Evolutionary conservation across 179 eudicot genomes (phyloP).

Genomic region (Drosera spatulata): DNA sequence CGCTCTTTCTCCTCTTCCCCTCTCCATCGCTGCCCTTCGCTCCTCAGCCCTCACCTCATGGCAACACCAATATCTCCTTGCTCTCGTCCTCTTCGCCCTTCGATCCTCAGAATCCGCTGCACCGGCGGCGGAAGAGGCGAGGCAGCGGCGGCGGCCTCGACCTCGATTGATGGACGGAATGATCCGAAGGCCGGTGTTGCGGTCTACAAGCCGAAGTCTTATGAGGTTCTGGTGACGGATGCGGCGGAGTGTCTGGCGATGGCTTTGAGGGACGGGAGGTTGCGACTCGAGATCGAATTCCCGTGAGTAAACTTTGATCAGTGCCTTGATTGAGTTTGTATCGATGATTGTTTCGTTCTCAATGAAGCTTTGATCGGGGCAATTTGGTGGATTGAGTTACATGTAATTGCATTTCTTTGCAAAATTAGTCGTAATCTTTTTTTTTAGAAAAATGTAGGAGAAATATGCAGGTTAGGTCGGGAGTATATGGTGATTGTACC

Average conservation of each 20-base stretch:
- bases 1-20: slow-evolving; percentile 4
- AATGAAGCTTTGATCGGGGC: no score
- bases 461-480: no score
- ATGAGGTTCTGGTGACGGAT: slow-evolving; percentile 70
- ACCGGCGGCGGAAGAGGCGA: slow-evolving; percentile 18
- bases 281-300: slow-evolving; percentile 84
- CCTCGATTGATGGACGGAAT: no score
- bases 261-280: slow-evolving; percentile 72
- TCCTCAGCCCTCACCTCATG: background rate
- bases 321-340: background rate
- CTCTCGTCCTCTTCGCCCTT: background rate
- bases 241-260: slow-evolving; percentile 60
- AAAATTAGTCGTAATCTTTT: no score
- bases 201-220: slow-evolving; percentile 86
- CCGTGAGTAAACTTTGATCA: slow-evolving; percentile 38
- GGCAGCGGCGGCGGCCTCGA: no score
- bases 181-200: slow-evolving; percentile 58
- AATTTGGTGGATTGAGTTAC: no score
- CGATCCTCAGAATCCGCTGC: slow-evolving; percentile 19
- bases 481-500: no score
- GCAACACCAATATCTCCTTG: background rate
- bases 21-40: background rate
- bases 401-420: no score
- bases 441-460: no score
- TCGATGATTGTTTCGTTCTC: no score